Evolutionary conservation across 2,329 filamentous ascomycete genomes (phyloP).

Genomic region (Setomelanomma holmii): DNA sequence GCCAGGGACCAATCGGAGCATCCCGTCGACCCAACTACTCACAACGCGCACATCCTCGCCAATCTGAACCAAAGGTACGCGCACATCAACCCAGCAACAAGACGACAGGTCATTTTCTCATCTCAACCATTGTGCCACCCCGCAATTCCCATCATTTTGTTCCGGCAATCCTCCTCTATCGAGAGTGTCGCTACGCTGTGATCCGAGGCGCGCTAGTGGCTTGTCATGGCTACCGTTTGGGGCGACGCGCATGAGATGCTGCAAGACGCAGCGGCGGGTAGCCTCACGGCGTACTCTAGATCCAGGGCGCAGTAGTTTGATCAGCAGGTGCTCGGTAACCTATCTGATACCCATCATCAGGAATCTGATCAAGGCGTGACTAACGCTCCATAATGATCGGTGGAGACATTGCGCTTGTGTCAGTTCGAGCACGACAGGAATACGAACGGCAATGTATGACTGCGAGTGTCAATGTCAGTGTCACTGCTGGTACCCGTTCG

Average conservation of each 20-base stretch:
- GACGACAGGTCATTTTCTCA: constrained; percentile 1
- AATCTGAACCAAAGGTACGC: not conserved
- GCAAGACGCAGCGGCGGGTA: constrained; percentile 5
- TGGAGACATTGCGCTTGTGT: not conserved
- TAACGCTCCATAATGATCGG: not conserved
- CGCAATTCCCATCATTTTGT: not conserved
- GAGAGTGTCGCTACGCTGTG: constrained; percentile 1
- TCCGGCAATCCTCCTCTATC: not conserved
- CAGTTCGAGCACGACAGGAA: not conserved
- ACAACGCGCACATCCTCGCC: not conserved
- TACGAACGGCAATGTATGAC: not conserved
- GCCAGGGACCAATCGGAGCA: not conserved
- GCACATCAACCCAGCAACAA: not conserved
- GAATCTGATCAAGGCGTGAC: not conserved
- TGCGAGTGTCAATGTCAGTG: not conserved
- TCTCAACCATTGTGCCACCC: not conserved
- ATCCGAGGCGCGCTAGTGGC: constrained; percentile 5
- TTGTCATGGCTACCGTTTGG: constrained; percentile 1
- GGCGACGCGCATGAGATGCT: constrained; percentile 10
- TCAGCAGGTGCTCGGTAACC: constrained; percentile 1
- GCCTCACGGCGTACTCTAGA: constrained; percentile 4
- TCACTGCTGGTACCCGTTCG: no score
- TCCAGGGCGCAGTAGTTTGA: not conserved
- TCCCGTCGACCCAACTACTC: not conserved
- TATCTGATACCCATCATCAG: constrained; percentile 1